Percentiles rank a stretch among this genome's conserved stretches.
Conservation (phyloP, 1,284 basidiomycete genomes). For the Phlebopus sp. region DNA sequence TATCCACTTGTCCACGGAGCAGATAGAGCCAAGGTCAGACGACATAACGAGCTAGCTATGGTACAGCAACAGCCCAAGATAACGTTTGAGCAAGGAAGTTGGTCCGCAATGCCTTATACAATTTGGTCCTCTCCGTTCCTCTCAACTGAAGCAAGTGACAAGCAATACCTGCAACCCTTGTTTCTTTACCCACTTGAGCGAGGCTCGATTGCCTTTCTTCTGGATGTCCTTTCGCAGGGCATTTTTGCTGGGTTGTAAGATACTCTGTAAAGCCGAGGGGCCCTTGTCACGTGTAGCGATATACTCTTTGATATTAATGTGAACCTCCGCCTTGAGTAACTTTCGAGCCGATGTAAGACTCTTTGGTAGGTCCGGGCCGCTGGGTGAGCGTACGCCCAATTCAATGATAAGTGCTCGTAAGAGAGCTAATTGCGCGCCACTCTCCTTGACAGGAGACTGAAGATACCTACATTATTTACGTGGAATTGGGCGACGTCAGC, state of each 20-base stretch:
- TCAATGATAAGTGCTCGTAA: conserved; percentile 57
- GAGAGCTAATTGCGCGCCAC: conserved; percentile 42
- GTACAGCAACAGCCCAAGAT: too few relatives aligned
- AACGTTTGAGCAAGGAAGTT: too few relatives aligned
- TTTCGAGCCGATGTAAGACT: conserved; percentile 60
- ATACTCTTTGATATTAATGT: conserved; percentile 72
- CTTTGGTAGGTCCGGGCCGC: conserved; percentile 44
- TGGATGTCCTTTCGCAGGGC: conserved; percentile 59
- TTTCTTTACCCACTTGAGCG: conserved; percentile 59
- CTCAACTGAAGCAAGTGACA: conserved; percentile 37
- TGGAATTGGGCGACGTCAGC: background rate
- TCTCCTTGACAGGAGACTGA: conserved; percentile 28
- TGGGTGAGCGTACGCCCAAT: conserved; percentile 45
- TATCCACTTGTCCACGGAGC: background rate
- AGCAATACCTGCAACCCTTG: conserved; percentile 62
- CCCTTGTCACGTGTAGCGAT: conserved; percentile 62
- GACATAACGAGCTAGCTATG: too few relatives aligned
- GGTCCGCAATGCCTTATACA: too few relatives aligned
- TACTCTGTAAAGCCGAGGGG: conserved; percentile 53
- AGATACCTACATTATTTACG: conserved; percentile 20
- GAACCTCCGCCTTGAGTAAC: conserved; percentile 59
- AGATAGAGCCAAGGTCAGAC: too few relatives aligned
- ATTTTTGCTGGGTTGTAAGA: conserved; percentile 58
- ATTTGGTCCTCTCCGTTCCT: background rate
- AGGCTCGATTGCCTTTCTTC: conserved; percentile 44